Base-by-base conservation (phyloP, 305 asterid genomes). In the Plantago rigida region DNA sequence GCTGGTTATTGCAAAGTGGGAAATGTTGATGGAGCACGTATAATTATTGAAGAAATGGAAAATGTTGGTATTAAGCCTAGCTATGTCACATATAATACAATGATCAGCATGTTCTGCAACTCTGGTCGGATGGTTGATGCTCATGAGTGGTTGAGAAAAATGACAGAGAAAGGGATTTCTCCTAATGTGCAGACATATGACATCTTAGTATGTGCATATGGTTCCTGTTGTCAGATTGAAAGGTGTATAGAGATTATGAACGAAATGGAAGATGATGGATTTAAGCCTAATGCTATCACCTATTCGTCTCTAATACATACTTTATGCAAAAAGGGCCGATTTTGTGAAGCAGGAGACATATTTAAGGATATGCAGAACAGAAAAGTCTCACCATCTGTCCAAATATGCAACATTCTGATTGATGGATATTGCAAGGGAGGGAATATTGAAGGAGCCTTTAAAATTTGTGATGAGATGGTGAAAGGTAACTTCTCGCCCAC, bases 181-280 rank as follows among this genome's bases (percentile, higher is more conserved):
- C 95, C 86, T 0, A 68, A 69, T 59, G 72, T 82, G 13, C 82
- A 76, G 76, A 80, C 97, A 1, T 87, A 78, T 65, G 84, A 81
- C 79, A 87, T 84, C 69, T 76, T 87, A 56, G 78, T 85, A 14
- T 71, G 79, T 31, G 95, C 86, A 56, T 81, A 77, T 46, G 95
- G 94, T 50, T 75, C 69, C 53, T 67, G 41, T 57, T 46, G 65
- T 69, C 80, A 79, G 54, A 82, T 87, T 28, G 88, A 81, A 19
- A 79, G 64, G 77, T 85, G 96, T 73, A 75, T 85, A 41, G 71
- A 79, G 77, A 73, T 83, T 74, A 86, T 90, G 44, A 94, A 84
- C 52, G 91, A 85, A 64, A 83, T 90, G 89, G 94, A 85, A 49
- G 69, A 42, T 54, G 68, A 69, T 28, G 84, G 81, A 48, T 56